Evolutionary conservation across 768 basidiomycete genomes (phyloP).

Genomic region (Tricholoma hemisulphureum): DNA sequence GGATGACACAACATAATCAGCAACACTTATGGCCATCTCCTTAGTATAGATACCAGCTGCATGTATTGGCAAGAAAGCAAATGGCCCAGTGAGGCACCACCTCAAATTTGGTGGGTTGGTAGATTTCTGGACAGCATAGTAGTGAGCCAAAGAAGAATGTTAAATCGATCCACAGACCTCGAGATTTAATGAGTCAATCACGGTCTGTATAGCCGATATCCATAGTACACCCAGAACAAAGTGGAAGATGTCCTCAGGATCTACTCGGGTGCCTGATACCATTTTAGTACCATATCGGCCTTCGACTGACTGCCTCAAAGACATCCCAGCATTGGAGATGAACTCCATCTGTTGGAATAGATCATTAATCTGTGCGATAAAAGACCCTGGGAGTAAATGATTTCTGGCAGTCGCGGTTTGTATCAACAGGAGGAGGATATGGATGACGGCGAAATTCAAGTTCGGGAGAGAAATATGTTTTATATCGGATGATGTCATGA

Average conservation of each 20-base stretch:
- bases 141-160: not conserved
- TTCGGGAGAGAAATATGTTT: not conserved
- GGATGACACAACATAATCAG: slow-evolving; percentile 1
- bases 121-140: not conserved
- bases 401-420: not conserved
- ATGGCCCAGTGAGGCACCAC: not conserved
- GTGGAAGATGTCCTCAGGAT: not conserved
- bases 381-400: not conserved
- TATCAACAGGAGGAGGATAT: not conserved
- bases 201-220: not conserved
- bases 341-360: not conserved
- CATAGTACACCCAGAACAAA: not conserved
- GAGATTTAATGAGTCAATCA: not conserved
- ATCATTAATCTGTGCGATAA: not conserved
- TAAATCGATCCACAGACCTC: not conserved
- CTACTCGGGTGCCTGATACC: not conserved
- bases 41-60: slow-evolving; percentile 1
- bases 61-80: not conserved
- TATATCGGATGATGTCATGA: not conserved
- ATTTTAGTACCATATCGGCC: not conserved
- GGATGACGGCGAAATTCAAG: not conserved
- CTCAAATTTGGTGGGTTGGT: not conserved
- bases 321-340: not conserved
- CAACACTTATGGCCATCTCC: not conserved
- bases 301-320: not conserved